A percentile compares a stretch with the other conserved stretches of the same genome.
Conservation (phyloP, 768 basidiomycete genomes). For the Termitomyces sp. region DNA sequence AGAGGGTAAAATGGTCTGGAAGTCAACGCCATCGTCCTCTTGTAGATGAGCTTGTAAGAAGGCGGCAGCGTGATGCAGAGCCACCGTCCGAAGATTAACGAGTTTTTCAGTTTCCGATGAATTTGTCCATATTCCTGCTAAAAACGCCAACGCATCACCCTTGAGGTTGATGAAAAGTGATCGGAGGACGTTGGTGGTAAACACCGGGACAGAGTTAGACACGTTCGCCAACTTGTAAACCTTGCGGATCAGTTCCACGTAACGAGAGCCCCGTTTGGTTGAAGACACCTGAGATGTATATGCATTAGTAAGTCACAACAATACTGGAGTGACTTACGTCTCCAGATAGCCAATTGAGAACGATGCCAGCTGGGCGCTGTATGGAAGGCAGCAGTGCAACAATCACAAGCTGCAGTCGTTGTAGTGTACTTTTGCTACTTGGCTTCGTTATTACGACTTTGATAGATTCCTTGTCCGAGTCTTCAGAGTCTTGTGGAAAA, state of each 20-base stretch:
- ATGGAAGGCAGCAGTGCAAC: constrained; percentile 48
- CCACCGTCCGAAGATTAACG: constrained; percentile 39
- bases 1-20: constrained; percentile 74
- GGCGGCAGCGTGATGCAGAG: constrained; percentile 72
- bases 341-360: constrained; percentile 50
- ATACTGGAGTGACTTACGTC: constrained; percentile 25
- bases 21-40: constrained; percentile 56
- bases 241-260: constrained; percentile 54
- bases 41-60: constrained; percentile 72
- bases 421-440: constrained; percentile 47
- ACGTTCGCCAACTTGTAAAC: constrained; percentile 68
- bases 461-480: constrained; percentile 37
- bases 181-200: constrained; percentile 56
- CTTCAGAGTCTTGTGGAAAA: constrained; percentile 22
- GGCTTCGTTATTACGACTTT: constrained; percentile 55
- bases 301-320: not conserved
- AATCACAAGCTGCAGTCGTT: constrained; percentile 55
- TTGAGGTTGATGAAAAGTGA: constrained; percentile 63
- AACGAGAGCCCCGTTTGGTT: constrained; percentile 30
- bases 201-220: constrained; percentile 37
- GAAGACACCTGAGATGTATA: constrained; percentile 1
- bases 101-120: constrained; percentile 20
- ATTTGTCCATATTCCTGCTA: constrained; percentile 64
- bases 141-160: constrained; percentile 72
- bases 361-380: constrained; percentile 32